These are phyloP conservation scores for Phytophthora crassamura DNA, from an alignment of 352 stramenopile genomes.

Conservation along the genomic window DNA sequence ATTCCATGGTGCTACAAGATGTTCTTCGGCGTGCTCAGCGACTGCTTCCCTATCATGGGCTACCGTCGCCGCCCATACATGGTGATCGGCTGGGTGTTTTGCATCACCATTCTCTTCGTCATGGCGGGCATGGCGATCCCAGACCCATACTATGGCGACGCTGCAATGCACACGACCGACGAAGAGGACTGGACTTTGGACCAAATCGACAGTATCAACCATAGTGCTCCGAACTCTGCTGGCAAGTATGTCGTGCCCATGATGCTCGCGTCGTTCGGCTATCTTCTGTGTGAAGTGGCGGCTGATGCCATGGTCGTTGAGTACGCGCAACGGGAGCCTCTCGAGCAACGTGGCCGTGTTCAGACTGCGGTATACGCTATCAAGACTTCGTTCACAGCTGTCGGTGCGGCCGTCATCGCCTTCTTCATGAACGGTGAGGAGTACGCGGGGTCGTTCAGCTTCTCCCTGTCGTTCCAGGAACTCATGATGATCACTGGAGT, in stretches of 20 bases:
- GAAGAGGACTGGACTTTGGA: conserved; percentile 39
- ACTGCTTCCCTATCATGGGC: conserved; percentile 53
- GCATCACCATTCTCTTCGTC: conserved; percentile 38
- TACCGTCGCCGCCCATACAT: conserved; percentile 57
- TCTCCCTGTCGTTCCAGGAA: conserved; percentile 49
- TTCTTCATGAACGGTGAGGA: conserved; percentile 52
- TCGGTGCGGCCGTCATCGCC: conserved; percentile 46
- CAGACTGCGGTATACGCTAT: conserved; percentile 54
- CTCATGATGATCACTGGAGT: conserved; percentile 44
- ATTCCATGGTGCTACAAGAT: conserved; percentile 61
- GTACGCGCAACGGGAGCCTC: conserved; percentile 52
- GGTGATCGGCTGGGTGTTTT: conserved; percentile 50
- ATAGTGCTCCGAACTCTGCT: conserved; percentile 30
- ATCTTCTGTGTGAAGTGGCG: conserved; percentile 53
- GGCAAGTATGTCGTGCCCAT: conserved; percentile 55
- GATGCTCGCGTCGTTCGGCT: conserved; percentile 64
- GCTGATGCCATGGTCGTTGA: conserved; percentile 71
- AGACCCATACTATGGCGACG: conserved; percentile 47
- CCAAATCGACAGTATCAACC: conserved; percentile 43
- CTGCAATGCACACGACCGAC: conserved; percentile 40
- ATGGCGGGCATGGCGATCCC: conserved; percentile 38
- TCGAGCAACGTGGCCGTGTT: conserved; percentile 45
- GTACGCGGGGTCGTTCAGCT: conserved; percentile 48
- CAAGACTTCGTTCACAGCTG: conserved; percentile 44
- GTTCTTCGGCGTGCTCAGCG: conserved; percentile 53